These are phyloP conservation scores for Cryptosporidium muris DNA, from an alignment of 169 alveolate species.

Conservation along the genomic window DNA sequence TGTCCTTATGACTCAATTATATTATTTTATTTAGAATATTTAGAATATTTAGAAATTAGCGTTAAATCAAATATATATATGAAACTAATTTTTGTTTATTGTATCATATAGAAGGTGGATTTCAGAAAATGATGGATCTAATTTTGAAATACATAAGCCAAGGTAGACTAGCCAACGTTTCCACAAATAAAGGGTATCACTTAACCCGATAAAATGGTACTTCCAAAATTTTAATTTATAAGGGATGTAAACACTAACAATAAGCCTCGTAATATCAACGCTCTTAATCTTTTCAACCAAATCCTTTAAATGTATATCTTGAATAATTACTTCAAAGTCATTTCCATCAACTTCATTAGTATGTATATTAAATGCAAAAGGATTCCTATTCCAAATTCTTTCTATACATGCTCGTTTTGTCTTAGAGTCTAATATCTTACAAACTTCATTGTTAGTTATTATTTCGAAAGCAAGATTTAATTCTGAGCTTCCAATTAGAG, in stretches of 20 bases:
- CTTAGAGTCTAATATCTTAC: slow-evolving; percentile 11
- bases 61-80: no score
- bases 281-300: slow-evolving; percentile 5
- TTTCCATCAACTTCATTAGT: neutral
- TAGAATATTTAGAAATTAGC: no score
- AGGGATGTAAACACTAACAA: slow-evolving; percentile 9
- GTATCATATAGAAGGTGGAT: no score
- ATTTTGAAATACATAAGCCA: no score
- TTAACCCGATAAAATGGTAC: slow-evolving; percentile 37
- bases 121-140: no score
- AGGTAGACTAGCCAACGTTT: no score
- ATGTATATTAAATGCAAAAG: slow-evolving; percentile 33
- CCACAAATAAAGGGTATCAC: neutral
- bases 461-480: slow-evolving; percentile 50
- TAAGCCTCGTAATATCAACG: neutral
- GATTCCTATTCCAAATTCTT: slow-evolving; percentile 41
- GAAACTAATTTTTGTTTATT: no score
- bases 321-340: neutral
- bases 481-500: slow-evolving; percentile 33
- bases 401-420: slow-evolving; percentile 28
- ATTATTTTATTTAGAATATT: no score
- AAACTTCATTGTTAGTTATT: slow-evolving; percentile 22
- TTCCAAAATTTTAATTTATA: slow-evolving; percentile 45
- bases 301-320: slow-evolving; percentile 33
- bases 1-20: no score